Evolutionary conservation across 2,329 filamentous ascomycete species (phyloP).

Genomic region (Furcasterigmium sp.): DNA sequence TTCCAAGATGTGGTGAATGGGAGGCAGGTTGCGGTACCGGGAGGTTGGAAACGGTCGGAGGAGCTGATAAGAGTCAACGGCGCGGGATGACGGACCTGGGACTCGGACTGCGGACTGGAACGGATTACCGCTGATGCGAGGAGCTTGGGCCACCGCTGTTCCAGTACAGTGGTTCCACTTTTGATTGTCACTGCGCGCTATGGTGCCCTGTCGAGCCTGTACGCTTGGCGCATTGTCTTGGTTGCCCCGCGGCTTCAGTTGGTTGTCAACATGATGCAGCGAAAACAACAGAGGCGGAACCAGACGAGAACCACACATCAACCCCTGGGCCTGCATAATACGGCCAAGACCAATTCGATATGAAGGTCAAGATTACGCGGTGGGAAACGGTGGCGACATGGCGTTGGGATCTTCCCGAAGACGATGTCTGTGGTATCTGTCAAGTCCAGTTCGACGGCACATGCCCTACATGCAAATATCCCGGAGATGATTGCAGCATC

Average conservation of each 20-base stretch:
- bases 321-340: no score
- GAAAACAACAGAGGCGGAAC: no score
- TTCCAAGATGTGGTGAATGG: neutral
- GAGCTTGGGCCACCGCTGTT: constrained; percentile 20
- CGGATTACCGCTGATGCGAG: constrained; percentile 10
- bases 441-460: constrained; percentile 97
- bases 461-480: constrained; percentile 96
- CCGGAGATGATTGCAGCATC: constrained; percentile 90
- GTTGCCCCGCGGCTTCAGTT: no score
- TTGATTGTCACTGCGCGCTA: no score
- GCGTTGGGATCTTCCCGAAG: constrained; percentile 96
- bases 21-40: constrained; percentile 2
- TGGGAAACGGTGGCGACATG: constrained; percentile 95
- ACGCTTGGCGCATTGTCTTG: no score
- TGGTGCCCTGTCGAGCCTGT: no score
- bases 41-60: constrained; percentile 2
- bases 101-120: no score
- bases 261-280: no score
- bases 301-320: no score
- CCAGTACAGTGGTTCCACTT: no score
- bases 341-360: constrained; percentile 30
- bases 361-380: constrained; percentile 93
- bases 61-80: constrained; percentile 8
- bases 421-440: constrained; percentile 98
- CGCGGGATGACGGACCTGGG: neutral